Evolutionary conservation across 2,329 filamentous ascomycete species (phyloP), one percentile per base, ranked within the genome.

Genomic region (Aspergillus udagawae): DNA sequence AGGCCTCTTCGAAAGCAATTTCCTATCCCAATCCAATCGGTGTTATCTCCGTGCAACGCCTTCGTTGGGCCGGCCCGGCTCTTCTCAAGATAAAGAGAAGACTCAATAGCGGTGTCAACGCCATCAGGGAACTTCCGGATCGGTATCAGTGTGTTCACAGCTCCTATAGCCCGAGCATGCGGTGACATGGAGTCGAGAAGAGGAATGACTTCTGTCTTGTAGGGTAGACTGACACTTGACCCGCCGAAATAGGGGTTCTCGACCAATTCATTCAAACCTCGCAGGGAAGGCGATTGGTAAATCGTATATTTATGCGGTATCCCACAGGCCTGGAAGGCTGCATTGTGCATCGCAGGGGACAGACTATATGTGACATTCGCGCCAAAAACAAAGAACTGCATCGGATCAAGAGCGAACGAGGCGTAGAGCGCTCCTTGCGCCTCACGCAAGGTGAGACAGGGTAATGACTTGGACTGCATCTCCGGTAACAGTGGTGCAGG

Each of bases 21-120:
- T 53, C 87, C 79, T 45, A 92, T 89, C 4, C 89, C 89, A 35
- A 91, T 88, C 86, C 89, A 92, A 70, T 92, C 89, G 0, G 89
- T 92, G 58, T 92, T 92, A 57, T 92, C 88, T 1, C 89, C 90
- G 60, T 91, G 90, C 0, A 92, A 77, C 0, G 86, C 87, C 60
- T 83, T 82, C 6, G 91, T 83, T 0, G 85, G 83, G 0, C 89
- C 88, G 1, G 86, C 81, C 47, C 84, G 80, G 60, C 87, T 87
- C 57, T 86, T 81, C 48, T 86, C 80, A 29, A 79, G 76, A 48
- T 80, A 76, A n/a, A 84, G 72, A 1, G 80, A 79, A 4, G 83
- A 83, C 29, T 81, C 78, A 0, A 85, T 82, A 0, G 86, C 80
- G 38, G 77, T 80, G 1, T 83, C 83, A 56, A 86, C 82, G 0